phyloP scores from a whole-genome alignment of 73 alveolate species.

The Uronychia binucleata region DNA sequence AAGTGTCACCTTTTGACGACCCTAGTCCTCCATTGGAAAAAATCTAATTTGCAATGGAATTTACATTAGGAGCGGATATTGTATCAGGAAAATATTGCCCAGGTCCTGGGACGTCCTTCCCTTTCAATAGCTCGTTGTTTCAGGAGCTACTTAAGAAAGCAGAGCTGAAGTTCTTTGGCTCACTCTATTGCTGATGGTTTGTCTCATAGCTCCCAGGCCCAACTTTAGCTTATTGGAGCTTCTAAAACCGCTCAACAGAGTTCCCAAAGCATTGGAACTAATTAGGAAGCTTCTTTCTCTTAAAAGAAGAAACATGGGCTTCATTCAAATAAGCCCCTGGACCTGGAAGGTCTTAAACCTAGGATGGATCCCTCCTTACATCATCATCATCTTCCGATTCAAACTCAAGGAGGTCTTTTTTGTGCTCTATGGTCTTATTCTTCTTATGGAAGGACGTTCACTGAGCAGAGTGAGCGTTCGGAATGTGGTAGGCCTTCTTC shows the following conservation, averaged over 20 bases:
- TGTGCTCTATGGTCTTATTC: background rate
- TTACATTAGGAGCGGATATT: background rate
- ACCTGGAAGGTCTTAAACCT: background rate
- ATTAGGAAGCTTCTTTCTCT: background rate
- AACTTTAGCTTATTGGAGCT: background rate
- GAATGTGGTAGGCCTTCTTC: background rate
- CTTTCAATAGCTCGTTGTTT: no score
- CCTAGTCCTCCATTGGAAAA: no score
- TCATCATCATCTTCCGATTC: background rate
- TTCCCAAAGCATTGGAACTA: background rate
- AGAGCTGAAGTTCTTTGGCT: background rate
- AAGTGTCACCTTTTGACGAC: no score
- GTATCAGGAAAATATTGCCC: background rate
- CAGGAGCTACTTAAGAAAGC: background rate
- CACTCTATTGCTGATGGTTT: background rate
- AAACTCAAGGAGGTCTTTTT: background rate
- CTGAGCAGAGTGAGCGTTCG: background rate
- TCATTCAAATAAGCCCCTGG: background rate
- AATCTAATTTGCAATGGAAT: no score
- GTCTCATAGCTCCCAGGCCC: slow-evolving; percentile 1
- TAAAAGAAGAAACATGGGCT: background rate
- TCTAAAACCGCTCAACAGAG: background rate
- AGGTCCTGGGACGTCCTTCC: background rate
- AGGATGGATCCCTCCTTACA: background rate
- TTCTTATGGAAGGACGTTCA: background rate